Evolutionary conservation across 2,329 filamentous ascomycete species (phyloP).

Genomic region (Aspergillus sp.): DNA sequence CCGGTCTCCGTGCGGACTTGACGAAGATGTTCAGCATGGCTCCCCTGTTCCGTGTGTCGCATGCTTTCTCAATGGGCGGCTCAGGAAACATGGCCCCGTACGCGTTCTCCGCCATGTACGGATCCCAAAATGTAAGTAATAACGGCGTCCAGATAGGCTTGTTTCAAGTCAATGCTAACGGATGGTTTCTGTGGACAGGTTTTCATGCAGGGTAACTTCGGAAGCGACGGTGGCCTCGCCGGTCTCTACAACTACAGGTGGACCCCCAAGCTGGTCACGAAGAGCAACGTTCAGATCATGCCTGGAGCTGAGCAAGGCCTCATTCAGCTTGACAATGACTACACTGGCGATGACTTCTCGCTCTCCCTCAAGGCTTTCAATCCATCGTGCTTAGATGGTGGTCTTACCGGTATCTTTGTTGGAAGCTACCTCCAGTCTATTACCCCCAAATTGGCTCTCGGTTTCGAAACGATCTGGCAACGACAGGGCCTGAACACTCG

Average conservation of each 20-base stretch:
- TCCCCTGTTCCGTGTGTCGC: constrained; percentile 94
- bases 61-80: constrained; percentile 89
- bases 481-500: constrained; percentile 78
- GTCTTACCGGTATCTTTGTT: constrained; percentile 91
- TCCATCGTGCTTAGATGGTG: constrained; percentile 89
- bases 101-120: constrained; percentile 90
- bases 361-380: constrained; percentile 92
- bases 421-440: constrained; percentile 93
- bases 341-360: constrained; percentile 88
- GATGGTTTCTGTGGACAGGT: constrained; percentile 55
- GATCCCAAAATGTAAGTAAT: constrained; percentile 77
- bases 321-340: constrained; percentile 93
- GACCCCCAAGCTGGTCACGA: constrained; percentile 76
- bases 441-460: constrained; percentile 81
- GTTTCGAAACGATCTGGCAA: constrained; percentile 93
- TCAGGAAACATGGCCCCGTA: constrained; percentile 85
- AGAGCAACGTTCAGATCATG: constrained; percentile 82
- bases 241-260: constrained; percentile 93
- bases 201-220: constrained; percentile 92
- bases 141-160: neutral
- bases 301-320: constrained; percentile 77
- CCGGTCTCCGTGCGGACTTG: constrained; percentile 90
- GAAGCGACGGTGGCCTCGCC: constrained; percentile 85
- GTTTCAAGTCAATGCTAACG: constrained; percentile 1
- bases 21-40: constrained; percentile 94